A percentile compares a stretch with the other conserved stretches of the same genome.
Conservation (phyloP, 2,329 filamentous ascomycete genomes). For the Orbilia ellipsospora region DNA sequence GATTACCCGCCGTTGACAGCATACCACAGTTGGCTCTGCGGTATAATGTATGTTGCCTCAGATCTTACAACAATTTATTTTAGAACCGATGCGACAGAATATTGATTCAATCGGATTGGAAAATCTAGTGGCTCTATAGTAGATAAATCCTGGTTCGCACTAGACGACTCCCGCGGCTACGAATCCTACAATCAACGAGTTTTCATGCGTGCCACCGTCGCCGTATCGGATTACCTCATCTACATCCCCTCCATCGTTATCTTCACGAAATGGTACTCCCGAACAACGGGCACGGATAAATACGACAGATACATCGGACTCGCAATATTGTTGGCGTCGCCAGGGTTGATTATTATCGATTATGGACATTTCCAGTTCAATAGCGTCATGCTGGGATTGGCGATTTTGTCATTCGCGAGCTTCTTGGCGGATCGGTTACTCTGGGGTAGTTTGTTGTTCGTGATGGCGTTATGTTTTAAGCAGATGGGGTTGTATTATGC, state of each 20-base stretch:
- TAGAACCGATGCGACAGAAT: not conserved
- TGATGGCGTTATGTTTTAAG: conserved; percentile 93
- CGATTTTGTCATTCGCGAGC: conserved; percentile 86
- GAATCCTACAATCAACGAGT: conserved; percentile 85
- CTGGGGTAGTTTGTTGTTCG: conserved; percentile 94
- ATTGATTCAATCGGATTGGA: not conserved
- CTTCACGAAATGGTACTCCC: conserved; percentile 83
- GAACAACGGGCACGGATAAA: conserved; percentile 76
- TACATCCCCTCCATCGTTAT: conserved; percentile 87
- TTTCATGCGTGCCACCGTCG: conserved; percentile 93
- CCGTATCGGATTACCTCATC: conserved; percentile 88
- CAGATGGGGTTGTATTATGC: conserved; percentile 99
- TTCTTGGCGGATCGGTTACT: conserved; percentile 84
- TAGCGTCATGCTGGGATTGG: conserved; percentile 94
- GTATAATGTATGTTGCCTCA: conserved; percentile 72
- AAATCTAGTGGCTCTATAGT: conserved; percentile 75
- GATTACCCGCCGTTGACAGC: conserved; percentile 98
- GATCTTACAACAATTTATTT: not conserved
- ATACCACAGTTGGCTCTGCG: conserved; percentile 97
- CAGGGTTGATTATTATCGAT: conserved; percentile 88
- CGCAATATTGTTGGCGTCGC: conserved; percentile 91
- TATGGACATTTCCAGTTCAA: conserved; percentile 99
- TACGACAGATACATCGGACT: conserved; percentile 75
- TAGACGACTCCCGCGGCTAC: conserved; percentile 82
- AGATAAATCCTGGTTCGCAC: conserved; percentile 85